These are phyloP conservation scores for Asterophora parasitica DNA, from an alignment of 768 basidiomycete species.

Conservation along the genomic window DNA sequence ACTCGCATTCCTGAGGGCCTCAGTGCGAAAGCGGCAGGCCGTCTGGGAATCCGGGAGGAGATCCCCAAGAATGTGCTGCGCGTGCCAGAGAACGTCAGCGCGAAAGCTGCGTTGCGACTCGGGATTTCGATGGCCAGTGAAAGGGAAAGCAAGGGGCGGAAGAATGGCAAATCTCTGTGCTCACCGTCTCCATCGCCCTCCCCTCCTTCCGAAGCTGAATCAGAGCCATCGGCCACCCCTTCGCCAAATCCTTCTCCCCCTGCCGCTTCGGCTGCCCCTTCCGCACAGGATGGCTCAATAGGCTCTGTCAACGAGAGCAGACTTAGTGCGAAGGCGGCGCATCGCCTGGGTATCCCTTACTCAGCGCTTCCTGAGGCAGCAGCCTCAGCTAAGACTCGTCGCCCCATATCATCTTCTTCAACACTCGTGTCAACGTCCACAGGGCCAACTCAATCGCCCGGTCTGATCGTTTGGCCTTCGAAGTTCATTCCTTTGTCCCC, in stretches of 20 bases:
- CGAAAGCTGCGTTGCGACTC: constrained; percentile 34
- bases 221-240: not conserved
- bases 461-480: constrained; percentile 54
- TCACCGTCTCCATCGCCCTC: not conserved
- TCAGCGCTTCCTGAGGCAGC: constrained; percentile 26
- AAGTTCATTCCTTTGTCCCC: constrained; percentile 57
- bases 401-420: constrained; percentile 17
- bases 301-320: constrained; percentile 8
- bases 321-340: constrained; percentile 37
- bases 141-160: not conserved
- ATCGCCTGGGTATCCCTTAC: constrained; percentile 35
- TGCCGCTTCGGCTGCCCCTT: constrained; percentile 8
- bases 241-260: not conserved
- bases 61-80: constrained; percentile 14
- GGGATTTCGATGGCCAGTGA: constrained; percentile 24
- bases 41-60: constrained; percentile 22
- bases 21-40: constrained; percentile 22
- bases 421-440: constrained; percentile 11
- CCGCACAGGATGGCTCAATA: not conserved
- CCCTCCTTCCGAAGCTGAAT: not conserved
- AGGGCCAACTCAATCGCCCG: constrained; percentile 49
- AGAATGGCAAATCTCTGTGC: not conserved
- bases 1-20: constrained; percentile 21
- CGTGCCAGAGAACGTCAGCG: constrained; percentile 25
- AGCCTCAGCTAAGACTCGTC: constrained; percentile 18